Base-by-base conservation (phyloP, 176 grass and related monocot species). In the Oryza punctata region DNA sequence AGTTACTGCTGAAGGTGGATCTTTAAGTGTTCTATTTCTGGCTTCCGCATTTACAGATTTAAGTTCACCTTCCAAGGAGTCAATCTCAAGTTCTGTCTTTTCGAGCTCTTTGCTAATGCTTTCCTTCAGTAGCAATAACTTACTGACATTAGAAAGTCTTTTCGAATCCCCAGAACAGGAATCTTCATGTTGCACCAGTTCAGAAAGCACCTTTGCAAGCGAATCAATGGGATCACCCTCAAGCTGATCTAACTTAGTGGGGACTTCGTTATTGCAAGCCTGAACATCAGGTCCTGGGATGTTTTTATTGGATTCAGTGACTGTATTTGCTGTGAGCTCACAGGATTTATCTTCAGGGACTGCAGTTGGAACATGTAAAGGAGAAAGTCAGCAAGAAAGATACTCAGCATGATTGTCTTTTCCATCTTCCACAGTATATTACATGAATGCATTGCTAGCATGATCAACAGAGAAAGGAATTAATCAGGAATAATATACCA, bases 61-160 rank as follows among this genome's bases (percentile, higher is more conserved):
- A 37, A 99, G 89, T 84, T 96, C 90, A 19, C 88, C 89, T 86
- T 99, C 97, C 21, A 99, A 78, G 2, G 72, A 92, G 90, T 99
- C 97, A 50, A 99, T 92, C 92, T 96, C 87, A 43, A 83, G 82
- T 87, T 96, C 97, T 76, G 86, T 91, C 79, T 87, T 96, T 72
- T 96, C 97, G 7, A 94, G 86, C 70, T 94, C 89, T 72, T 92
- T 99, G 11, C 91, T 87, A 86, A 96, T 91, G 67, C 57, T 78
- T 60, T 82, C 89, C 65, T 99, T 99, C 76, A 99, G 87, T 80
- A 73, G 47, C 14, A 90, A 81, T 69, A 99, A 78, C 74, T 96
- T 88, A 77, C 83, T 82, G 71, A 84, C 28, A 75, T 79, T 72
- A 81, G 81, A 87, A 18, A 82, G 81, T 60, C 75, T 90, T 78